These are phyloP conservation scores for Whalleya microplaca DNA, from an alignment of 2,329 filamentous ascomycete species.

Conservation along the genomic window DNA sequence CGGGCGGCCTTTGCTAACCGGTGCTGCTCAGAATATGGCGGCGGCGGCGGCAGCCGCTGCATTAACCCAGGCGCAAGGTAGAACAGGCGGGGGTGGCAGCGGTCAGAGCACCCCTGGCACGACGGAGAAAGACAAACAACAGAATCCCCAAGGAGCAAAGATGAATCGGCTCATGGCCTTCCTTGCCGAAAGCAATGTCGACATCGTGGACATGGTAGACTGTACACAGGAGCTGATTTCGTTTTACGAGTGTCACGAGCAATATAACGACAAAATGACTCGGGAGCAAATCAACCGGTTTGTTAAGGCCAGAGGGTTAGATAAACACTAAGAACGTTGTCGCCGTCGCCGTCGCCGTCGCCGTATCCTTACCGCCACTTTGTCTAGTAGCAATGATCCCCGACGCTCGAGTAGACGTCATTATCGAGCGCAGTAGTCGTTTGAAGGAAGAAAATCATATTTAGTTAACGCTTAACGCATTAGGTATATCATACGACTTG, in stretches of 20 bases:
- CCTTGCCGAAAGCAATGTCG: slow-evolving; percentile 83
- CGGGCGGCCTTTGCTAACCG: slow-evolving; percentile 60
- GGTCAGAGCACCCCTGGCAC: slow-evolving; percentile 33
- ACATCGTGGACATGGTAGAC: slow-evolving; percentile 84
- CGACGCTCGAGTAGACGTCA: too few species aligned
- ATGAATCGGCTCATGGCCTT: slow-evolving; percentile 72
- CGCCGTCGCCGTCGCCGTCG: too few species aligned
- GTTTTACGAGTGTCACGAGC: slow-evolving; percentile 74
- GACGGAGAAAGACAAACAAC: slow-evolving; percentile 50
- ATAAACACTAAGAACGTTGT: slow-evolving; percentile 42
- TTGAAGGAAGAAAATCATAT: too few species aligned
- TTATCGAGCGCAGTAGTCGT: too few species aligned
- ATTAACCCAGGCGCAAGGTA: slow-evolving; percentile 45
- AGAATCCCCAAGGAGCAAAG: slow-evolving; percentile 63
- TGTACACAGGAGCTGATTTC: slow-evolving; percentile 91
- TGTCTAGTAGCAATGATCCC: too few species aligned
- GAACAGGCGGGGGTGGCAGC: slow-evolving; percentile 17
- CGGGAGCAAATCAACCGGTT: slow-evolving; percentile 62
- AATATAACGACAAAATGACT: slow-evolving; percentile 63
- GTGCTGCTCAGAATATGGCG: slow-evolving; percentile 48
- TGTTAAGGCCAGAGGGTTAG: slow-evolving; percentile 60
- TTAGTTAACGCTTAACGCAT: too few species aligned
- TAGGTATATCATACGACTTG: too few species aligned
- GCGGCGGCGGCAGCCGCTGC: slow-evolving; percentile 53
- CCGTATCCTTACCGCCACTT: too few species aligned